Conservation (phyloP, 129 eudicot species). For the Heracleum sosnowskyi region DNA sequence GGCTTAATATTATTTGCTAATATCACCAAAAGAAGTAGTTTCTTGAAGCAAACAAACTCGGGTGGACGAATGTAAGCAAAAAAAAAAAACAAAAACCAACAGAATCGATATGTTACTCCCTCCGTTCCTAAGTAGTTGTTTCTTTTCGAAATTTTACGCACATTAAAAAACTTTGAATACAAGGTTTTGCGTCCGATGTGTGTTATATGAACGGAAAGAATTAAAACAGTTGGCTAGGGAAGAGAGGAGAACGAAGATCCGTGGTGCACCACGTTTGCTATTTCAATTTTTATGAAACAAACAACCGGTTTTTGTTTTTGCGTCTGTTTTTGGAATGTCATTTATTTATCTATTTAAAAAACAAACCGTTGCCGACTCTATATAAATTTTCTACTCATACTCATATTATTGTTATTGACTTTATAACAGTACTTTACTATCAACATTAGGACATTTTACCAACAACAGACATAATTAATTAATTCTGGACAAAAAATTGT, state of each 20-base stretch:
- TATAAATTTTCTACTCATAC: too few species aligned
- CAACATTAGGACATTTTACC: background rate
- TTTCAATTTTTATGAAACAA: background rate
- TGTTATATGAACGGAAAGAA: too few species aligned
- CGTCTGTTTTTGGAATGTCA: background rate
- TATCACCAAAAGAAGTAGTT: background rate
- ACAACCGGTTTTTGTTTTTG: background rate
- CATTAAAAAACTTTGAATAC: too few species aligned
- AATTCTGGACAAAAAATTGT: too few species aligned
- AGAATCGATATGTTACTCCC: background rate
- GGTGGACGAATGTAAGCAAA: background rate
- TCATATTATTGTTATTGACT: too few species aligned
- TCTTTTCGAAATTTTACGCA: too few species aligned
- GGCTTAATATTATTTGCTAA: background rate
- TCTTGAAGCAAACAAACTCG: too few species aligned
- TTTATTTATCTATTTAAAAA: background rate
- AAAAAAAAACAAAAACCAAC: background rate
- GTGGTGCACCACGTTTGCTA: background rate
- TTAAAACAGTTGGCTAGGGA: background rate
- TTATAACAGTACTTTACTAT: too few species aligned
- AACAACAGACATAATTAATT: too few species aligned
- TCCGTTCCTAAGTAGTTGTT: too few species aligned
- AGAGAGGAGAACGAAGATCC: background rate
- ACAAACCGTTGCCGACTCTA: background rate
- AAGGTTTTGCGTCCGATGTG: too few species aligned